Conservation (phyloP, 2,329 filamentous ascomycete species). For the Calonectria hawksworthii region DNA sequence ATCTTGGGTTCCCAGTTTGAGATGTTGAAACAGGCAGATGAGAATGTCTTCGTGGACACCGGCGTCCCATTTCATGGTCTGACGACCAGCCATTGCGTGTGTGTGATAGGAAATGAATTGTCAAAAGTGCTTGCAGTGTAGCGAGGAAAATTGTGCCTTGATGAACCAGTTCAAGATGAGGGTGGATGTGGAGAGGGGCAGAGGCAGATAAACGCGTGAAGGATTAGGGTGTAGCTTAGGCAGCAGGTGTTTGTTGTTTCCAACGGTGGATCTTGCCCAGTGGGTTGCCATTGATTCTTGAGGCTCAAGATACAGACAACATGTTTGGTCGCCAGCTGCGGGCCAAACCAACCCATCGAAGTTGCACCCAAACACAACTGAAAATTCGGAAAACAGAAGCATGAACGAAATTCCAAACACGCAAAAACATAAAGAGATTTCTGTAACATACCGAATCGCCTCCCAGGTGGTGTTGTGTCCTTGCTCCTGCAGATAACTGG, state of each 20-base stretch:
- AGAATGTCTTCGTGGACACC: slow-evolving; percentile 61
- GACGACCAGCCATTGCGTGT: slow-evolving; percentile 46
- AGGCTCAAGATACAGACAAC: neutral
- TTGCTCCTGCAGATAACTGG: slow-evolving; percentile 48
- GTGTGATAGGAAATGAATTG: neutral
- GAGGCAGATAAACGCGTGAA: neutral
- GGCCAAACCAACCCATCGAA: neutral
- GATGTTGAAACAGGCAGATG: slow-evolving; percentile 54
- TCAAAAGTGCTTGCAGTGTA: slow-evolving; percentile 2
- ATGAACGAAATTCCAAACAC: neutral
- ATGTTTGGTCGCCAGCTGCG: neutral
- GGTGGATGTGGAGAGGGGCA: slow-evolving; percentile 21
- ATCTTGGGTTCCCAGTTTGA: slow-evolving; percentile 50
- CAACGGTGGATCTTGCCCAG: neutral
- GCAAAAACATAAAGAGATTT: neutral
- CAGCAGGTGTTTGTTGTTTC: neutral
- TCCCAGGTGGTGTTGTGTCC: slow-evolving; percentile 59
- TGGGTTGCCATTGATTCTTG: neutral
- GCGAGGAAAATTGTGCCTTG: neutral
- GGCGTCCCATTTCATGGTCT: slow-evolving; percentile 57
- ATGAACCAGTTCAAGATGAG: neutral
- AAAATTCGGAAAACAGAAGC: neutral
- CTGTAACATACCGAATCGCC: slow-evolving; percentile 57
- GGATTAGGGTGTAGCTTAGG: slow-evolving; percentile 19
- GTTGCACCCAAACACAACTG: neutral